phyloP scores from a whole-genome alignment of 2,329 filamentous ascomycete species.

The Epichloe amarillans region DNA sequence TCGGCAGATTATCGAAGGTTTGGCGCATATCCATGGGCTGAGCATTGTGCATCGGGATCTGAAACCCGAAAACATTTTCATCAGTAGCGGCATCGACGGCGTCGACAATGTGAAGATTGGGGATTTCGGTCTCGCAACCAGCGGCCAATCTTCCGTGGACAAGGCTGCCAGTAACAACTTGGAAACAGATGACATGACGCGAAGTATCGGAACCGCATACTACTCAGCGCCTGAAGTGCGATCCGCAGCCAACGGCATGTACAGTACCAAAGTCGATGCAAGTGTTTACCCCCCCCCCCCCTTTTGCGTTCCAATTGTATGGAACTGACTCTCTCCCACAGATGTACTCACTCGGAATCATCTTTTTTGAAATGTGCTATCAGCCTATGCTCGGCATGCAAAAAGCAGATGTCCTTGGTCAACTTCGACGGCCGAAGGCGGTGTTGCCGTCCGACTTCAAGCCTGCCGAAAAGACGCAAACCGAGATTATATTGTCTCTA shows the following conservation, averaged over 20 bases:
- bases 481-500: slow-evolving; percentile 65
- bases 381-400: slow-evolving; percentile 53
- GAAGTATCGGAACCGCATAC: slow-evolving; percentile 63
- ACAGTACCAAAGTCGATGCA: slow-evolving; percentile 86
- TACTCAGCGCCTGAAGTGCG: slow-evolving; percentile 90
- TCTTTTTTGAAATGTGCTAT: slow-evolving; percentile 99
- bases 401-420: slow-evolving; percentile 49
- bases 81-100: slow-evolving; percentile 53
- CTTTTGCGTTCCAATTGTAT: too few species aligned
- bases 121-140: slow-evolving; percentile 90
- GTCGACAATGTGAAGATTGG: slow-evolving; percentile 88
- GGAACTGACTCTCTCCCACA: slow-evolving; percentile 13
- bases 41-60: slow-evolving; percentile 93
- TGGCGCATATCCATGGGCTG: slow-evolving; percentile 78
- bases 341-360: slow-evolving; percentile 96
- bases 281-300: slow-evolving; percentile 19
- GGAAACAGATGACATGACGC: slow-evolving; percentile 52
- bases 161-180: slow-evolving; percentile 28
- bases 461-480: slow-evolving; percentile 56
- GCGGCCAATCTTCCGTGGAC: slow-evolving; percentile 60
- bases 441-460: slow-evolving; percentile 61
- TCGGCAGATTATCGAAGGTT: slow-evolving; percentile 77
- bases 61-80: slow-evolving; percentile 96
- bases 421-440: slow-evolving; percentile 54
- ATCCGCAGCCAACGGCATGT: slow-evolving; percentile 59